Conservation (phyloP, 176 grass and related monocot species). For the Puccinellia tenuiflora region DNA sequence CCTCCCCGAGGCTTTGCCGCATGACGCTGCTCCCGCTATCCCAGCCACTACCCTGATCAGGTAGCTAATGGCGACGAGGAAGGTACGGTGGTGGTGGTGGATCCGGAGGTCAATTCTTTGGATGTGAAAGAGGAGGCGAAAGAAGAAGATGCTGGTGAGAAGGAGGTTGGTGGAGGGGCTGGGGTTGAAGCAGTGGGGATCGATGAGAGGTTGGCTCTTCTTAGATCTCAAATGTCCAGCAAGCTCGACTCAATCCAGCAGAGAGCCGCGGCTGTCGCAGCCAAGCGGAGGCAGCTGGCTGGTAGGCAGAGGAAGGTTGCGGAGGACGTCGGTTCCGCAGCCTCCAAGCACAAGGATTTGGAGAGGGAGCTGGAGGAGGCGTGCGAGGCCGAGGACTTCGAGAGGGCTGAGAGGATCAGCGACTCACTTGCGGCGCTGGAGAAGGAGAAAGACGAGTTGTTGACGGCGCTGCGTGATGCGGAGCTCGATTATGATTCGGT, state of each 20-base stretch:
- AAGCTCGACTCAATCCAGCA: constrained; percentile 57
- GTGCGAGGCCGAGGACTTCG: constrained; percentile 84
- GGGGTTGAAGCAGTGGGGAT: constrained; percentile 24
- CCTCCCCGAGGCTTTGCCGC: constrained; percentile 13
- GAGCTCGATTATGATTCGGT: constrained; percentile 62
- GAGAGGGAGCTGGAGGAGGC: constrained; percentile 88
- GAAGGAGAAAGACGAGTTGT: constrained; percentile 57
- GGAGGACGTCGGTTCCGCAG: constrained; percentile 34
- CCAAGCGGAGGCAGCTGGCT: constrained; percentile 65
- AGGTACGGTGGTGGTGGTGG: background rate
- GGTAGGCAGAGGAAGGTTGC: constrained; percentile 50
- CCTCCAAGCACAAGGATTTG: constrained; percentile 60
- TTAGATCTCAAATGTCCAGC: constrained; percentile 59
- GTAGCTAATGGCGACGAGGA: background rate
- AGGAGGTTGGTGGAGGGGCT: background rate
- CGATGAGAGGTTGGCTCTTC: constrained; percentile 46
- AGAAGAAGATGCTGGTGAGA: background rate
- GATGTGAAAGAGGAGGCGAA: constrained; percentile 20
- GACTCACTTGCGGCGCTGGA: constrained; percentile 52
- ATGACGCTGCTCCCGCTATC: background rate
- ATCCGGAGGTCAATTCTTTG: constrained; percentile 15
- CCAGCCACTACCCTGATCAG: background rate
- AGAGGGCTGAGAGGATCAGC: constrained; percentile 80
- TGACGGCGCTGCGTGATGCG: constrained; percentile 43
- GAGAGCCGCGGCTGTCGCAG: constrained; percentile 33